Percentiles rank a stretch among this genome's conserved stretches.
phyloP scores from a whole-genome alignment of 192 early-diverging fungal genomes.

The Coemansia aciculifera region DNA sequence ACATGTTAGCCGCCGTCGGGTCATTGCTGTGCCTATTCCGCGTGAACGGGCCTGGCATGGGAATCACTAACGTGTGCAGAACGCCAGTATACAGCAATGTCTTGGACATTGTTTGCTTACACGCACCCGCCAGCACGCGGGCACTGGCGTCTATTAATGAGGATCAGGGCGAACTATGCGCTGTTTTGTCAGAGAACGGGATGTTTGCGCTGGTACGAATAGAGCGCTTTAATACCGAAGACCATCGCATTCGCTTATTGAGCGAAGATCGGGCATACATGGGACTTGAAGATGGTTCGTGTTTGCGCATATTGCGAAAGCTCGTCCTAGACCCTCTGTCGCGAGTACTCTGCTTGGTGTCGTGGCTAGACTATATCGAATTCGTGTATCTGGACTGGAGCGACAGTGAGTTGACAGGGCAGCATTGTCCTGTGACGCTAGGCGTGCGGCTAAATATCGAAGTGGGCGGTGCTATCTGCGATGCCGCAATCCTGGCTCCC shows the following conservation, averaged over 20 bases:
- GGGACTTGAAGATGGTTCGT: background rate
- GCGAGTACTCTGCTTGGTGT: slow-evolving; percentile 26
- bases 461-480: slow-evolving; percentile 28
- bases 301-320: slow-evolving; percentile 19
- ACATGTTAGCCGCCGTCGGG: slow-evolving; percentile 23
- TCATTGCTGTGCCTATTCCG: slow-evolving; percentile 22
- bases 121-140: background rate
- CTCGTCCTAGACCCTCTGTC: slow-evolving; percentile 24
- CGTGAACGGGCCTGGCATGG: background rate
- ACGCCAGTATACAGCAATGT: slow-evolving; percentile 28
- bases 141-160: background rate
- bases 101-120: slow-evolving; percentile 13
- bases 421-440: background rate
- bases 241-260: slow-evolving; percentile 7
- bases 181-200: slow-evolving; percentile 20
- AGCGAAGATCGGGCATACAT: slow-evolving; percentile 1
- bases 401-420: background rate
- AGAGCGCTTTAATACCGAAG: background rate
- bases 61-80: slow-evolving; percentile 19
- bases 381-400: slow-evolving; percentile 17
- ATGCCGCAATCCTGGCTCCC: slow-evolving; percentile 31
- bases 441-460: slow-evolving; percentile 2
- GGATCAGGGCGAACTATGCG: slow-evolving; percentile 5
- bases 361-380: slow-evolving; percentile 39
- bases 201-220: slow-evolving; percentile 11